phyloP scores from a whole-genome alignment of 208 protist species.

The Endotrypanum monterogeii region DNA sequence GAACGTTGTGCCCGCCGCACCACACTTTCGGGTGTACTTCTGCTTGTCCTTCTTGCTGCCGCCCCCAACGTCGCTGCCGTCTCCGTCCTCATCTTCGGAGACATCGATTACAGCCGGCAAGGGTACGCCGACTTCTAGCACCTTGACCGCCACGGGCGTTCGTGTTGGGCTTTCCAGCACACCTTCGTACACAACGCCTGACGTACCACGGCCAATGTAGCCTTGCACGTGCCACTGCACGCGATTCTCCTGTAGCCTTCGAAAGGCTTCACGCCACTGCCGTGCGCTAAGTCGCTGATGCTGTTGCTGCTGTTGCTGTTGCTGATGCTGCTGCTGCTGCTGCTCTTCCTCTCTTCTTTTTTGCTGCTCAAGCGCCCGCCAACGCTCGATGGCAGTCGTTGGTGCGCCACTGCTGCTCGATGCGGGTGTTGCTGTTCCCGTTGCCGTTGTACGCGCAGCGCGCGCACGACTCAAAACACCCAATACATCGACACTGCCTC shows the following conservation, averaged over 20 bases:
- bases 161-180: conserved; percentile 36
- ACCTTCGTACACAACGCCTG: conserved; percentile 47
- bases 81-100: not conserved
- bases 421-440: not conserved
- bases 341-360: conserved; percentile 4
- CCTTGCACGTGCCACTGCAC: conserved; percentile 33
- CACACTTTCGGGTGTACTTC: not conserved
- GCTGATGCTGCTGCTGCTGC: not conserved
- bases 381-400: conserved; percentile 25
- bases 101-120: not conserved
- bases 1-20: conserved; percentile 19
- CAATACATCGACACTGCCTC: not conserved
- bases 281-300: not conserved
- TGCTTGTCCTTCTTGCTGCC: not conserved
- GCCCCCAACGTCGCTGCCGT: not conserved
- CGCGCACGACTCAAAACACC: conserved; percentile 6
- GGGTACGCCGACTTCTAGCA: conserved; percentile 54
- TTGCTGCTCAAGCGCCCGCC: conserved; percentile 27
- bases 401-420: conserved; percentile 4
- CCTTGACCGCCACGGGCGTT: conserved; percentile 85
- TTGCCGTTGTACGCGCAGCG: not conserved
- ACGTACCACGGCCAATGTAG: conserved; percentile 46
- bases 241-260: conserved; percentile 29
- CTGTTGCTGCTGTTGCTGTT: not conserved
- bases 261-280: conserved; percentile 33